Evolutionary conservation across 1,284 basidiomycete species (phyloP).

Genomic region (Stygiomarasmius scandens): DNA sequence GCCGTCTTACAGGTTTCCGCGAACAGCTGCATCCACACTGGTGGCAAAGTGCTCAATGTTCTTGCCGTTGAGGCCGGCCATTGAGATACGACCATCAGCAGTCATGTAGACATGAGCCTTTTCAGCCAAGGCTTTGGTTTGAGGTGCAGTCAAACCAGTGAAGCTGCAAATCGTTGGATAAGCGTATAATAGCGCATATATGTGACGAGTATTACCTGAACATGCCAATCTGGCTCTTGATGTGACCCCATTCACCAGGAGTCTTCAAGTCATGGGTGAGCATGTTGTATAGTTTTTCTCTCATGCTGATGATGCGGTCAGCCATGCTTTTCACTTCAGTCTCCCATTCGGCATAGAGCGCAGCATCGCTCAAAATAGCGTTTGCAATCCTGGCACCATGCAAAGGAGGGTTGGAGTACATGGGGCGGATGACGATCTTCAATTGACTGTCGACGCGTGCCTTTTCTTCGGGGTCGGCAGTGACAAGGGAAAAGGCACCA

Average conservation of each 20-base stretch:
- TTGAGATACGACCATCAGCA: slow-evolving; percentile 87
- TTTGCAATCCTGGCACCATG: slow-evolving; percentile 93
- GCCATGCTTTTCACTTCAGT: slow-evolving; percentile 94
- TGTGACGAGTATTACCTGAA: slow-evolving; percentile 61
- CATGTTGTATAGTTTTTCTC: slow-evolving; percentile 80
- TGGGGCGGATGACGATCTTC: slow-evolving; percentile 95
- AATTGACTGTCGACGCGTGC: slow-evolving; percentile 91
- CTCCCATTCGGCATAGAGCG: slow-evolving; percentile 89
- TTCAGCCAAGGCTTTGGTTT: slow-evolving; percentile 89
- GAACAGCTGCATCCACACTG: slow-evolving; percentile 82
- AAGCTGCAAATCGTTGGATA: slow-evolving; percentile 53
- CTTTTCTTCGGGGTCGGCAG: slow-evolving; percentile 77
- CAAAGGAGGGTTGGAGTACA: slow-evolving; percentile 98
- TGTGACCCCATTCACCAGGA: slow-evolving; percentile 94
- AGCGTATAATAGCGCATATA: background rate
- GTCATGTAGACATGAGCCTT: slow-evolving; percentile 97
- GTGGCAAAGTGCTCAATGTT: slow-evolving; percentile 94
- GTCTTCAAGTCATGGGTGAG: slow-evolving; percentile 84
- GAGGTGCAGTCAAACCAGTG: slow-evolving; percentile 82
- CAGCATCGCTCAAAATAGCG: slow-evolving; percentile 75
- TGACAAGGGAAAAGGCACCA: slow-evolving; percentile 88
- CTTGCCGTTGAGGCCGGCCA: slow-evolving; percentile 90
- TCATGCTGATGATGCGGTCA: slow-evolving; percentile 95
- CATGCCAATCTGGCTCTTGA: slow-evolving; percentile 97
- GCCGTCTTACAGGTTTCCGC: slow-evolving; percentile 75